Evolutionary conservation across 2,329 filamentous ascomycete species (phyloP), one percentile per base, ranked within the genome.

Genomic region (Ascocoryne sarcoides): DNA sequence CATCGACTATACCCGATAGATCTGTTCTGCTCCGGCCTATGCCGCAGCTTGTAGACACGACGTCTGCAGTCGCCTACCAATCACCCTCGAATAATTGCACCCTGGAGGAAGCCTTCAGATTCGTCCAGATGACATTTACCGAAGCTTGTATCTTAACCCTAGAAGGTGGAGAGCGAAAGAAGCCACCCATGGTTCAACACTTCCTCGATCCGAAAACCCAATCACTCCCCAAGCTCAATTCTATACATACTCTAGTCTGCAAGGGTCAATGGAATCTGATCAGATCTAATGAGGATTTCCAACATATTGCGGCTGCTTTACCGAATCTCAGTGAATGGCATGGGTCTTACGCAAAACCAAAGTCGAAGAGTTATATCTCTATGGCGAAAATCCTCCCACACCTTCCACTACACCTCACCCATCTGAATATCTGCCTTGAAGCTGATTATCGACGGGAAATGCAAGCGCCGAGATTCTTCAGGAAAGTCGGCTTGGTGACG

Each of bases 251-350:
- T 1, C 68, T 87, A 15, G 74, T 86, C 32, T 81, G 82, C 60
- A 79, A 82, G 52, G 82, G 82, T 5, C 80, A 85, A 50, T 88
- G 82, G 82, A 87, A 87, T 54, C 68, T 87, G 19, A 81, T 85
- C 59, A 69, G 82, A 34, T 66, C 71, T 12, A 64, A 73, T 32
- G 63, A 66, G 14, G 80, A 87, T 58, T 86, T 83, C 61, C 62
- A 68, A 41, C 69, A 67, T 37, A 70, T 88, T 36, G 67, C 76
- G 15, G 60, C 63, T 10, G 80, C 81, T 4, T 58, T 87, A 32
- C 83, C 83, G 1, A 78, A 75, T 45, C 62, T 87, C 12, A 64
- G 59, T n/a, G 70, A 72, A 53, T 70, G 67, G 65, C 66, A 73
- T 48, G 69, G 65, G 46, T 61, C 63, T 21, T 72, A 71, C 64